These are phyloP conservation scores for Adansonia grandidieri DNA, from an alignment of 441 rosid species.

Conservation along the genomic window DNA sequence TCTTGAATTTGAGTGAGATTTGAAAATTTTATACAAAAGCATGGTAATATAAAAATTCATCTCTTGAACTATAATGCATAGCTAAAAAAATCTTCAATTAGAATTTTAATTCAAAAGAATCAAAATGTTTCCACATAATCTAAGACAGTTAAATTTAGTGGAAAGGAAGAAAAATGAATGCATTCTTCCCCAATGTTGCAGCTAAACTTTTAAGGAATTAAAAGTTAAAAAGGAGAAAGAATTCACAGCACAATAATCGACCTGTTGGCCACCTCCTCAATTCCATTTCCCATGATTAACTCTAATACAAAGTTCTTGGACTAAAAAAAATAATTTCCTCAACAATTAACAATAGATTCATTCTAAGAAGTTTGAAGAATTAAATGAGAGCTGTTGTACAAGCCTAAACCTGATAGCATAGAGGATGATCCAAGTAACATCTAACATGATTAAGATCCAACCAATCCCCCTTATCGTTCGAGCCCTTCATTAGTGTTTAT, in stretches of 20 bases:
- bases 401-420: neutral
- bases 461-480: neutral
- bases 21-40: neutral
- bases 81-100: neutral
- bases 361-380: neutral
- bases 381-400: neutral
- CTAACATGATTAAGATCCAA: neutral
- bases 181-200: conserved; percentile 1
- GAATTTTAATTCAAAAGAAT: neutral
- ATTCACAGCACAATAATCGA: neutral
- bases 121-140: neutral
- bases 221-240: neutral
- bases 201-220: neutral
- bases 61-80: neutral
- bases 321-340: neutral
- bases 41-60: neutral
- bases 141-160: neutral
- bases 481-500: conserved; percentile 1
- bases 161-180: neutral
- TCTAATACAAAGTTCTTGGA: neutral
- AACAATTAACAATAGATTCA: neutral
- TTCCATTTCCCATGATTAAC: conserved; percentile 1
- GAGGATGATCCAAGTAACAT: neutral
- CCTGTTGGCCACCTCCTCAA: neutral
- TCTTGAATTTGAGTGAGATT: neutral